Evolutionary conservation across 441 rosid genomes (phyloP).

Genomic region (Croton setiger): DNA sequence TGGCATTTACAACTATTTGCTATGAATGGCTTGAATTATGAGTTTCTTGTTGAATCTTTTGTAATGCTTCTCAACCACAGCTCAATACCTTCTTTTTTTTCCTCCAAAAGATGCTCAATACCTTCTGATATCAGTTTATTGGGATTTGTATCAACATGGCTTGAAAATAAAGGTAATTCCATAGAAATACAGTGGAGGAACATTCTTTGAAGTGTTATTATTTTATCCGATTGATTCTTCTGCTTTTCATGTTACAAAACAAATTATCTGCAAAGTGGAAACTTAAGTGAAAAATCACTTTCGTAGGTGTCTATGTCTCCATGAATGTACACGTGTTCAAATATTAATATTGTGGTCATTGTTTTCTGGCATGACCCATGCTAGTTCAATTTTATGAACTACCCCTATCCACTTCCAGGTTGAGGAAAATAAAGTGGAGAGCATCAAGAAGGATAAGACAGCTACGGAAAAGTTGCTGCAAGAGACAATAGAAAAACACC

Average conservation of each 20-base stretch:
- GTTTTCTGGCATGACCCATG: neutral
- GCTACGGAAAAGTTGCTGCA: conserved; percentile 91
- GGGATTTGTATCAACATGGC: conserved; percentile 3
- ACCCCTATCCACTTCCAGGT: conserved; percentile 42
- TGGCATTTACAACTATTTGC: neutral
- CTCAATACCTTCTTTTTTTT: neutral
- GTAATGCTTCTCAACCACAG: neutral
- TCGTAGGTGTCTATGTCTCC: neutral
- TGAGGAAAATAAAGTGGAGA: conserved; percentile 95
- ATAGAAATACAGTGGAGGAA: neutral
- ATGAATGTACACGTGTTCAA: neutral
- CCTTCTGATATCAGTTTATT: conserved; percentile 8
- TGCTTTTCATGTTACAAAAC: neutral
- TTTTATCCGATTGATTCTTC: neutral
- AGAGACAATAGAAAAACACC: conserved; percentile 97
- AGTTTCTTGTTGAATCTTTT: conserved; percentile 10
- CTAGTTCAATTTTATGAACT: conserved; percentile 6
- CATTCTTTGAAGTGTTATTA: neutral
- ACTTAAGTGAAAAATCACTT: neutral
- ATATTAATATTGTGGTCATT: conserved; percentile 10
- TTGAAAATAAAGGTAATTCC: conserved; percentile 6
- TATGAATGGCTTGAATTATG: neutral
- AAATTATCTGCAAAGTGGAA: neutral
- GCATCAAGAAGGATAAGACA: conserved; percentile 87
- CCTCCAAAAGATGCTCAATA: neutral